phyloP scores from a whole-genome alignment of 2,329 filamentous ascomycete species.

The Teratosphaeriaceae sp. region DNA sequence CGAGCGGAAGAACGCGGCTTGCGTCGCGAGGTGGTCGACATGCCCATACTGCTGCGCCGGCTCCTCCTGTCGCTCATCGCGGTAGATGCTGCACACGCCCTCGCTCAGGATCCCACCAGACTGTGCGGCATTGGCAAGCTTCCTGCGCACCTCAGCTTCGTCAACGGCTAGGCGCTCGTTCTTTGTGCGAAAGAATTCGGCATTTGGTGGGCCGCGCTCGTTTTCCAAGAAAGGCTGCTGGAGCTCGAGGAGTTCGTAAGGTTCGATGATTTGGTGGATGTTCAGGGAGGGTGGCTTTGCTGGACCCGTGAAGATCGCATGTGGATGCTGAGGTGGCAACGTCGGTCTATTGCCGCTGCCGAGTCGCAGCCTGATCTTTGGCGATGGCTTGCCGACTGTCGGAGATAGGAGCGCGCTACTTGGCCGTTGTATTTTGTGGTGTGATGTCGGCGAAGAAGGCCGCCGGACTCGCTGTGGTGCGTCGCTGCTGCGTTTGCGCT shows the following conservation, averaged over 20 bases:
- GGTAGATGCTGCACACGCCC: conserved; percentile 46
- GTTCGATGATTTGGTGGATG: conserved; percentile 27
- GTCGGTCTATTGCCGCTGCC: conserved; percentile 12
- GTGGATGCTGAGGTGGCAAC: conserved; percentile 26
- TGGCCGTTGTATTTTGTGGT: conserved; percentile 15
- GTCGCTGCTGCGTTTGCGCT: conserved; percentile 17
- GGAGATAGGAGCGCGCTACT: conserved; percentile 15
- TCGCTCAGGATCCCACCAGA: conserved; percentile 69
- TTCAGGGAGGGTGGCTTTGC: conserved; percentile 22
- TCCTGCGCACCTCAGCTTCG: conserved; percentile 36
- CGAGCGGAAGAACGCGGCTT: conserved; percentile 66
- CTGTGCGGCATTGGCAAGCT: conserved; percentile 61
- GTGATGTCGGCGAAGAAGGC: conserved; percentile 13
- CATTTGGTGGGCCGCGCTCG: conserved; percentile 23
- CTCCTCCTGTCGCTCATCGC: conserved; percentile 62
- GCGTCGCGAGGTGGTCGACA: conserved; percentile 74
- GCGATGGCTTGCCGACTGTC: conserved; percentile 18
- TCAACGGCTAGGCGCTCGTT: conserved; percentile 20
- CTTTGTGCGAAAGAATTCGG: conserved; percentile 18
- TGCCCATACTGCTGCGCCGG: conserved; percentile 78
- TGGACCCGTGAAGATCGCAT: conserved; percentile 21
- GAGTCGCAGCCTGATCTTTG: conserved; percentile 25
- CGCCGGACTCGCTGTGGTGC: background rate
- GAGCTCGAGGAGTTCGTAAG: conserved; percentile 27
- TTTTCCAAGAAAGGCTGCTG: conserved; percentile 28